A percentile compares a stretch with the other conserved stretches of the same genome.
Evolutionary conservation across 139 green algal genomes (phyloP).

Genomic region (Zygnema cylindricum): DNA sequence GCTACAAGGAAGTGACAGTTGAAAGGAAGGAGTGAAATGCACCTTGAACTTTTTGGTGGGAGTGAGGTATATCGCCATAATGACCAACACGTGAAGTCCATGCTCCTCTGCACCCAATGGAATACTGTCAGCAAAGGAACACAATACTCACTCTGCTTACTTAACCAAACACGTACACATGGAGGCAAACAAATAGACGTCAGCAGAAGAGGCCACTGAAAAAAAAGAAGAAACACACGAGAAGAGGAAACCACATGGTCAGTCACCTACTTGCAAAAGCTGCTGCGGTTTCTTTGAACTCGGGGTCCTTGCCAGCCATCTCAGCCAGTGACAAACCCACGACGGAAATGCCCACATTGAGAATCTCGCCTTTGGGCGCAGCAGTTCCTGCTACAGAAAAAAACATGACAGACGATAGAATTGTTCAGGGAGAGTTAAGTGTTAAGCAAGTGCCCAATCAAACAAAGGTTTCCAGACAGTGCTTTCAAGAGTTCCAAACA

Average conservation of each 20-base stretch:
- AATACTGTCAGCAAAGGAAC: too few species aligned
- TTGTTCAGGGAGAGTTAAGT: too few species aligned
- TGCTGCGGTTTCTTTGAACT: neutral
- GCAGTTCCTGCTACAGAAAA: neutral
- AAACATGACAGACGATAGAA: too few species aligned
- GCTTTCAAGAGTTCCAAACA: too few species aligned
- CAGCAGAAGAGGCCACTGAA: neutral
- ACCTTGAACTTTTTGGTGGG: slow-evolving; percentile 40
- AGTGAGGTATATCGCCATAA: slow-evolving; percentile 29
- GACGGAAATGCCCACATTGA: slow-evolving; percentile 19
- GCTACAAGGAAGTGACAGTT: neutral
- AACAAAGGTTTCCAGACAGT: too few species aligned
- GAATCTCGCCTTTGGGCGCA: neutral
- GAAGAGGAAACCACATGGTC: neutral
- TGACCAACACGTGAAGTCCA: slow-evolving; percentile 14
- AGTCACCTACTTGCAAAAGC: neutral
- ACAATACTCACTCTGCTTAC: neutral
- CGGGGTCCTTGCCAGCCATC: slow-evolving; percentile 4
- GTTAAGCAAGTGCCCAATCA: too few species aligned
- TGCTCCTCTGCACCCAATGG: too few species aligned
- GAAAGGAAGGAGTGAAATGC: neutral
- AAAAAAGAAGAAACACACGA: neutral
- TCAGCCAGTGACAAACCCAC: slow-evolving; percentile 15
- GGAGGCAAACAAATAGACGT: neutral
- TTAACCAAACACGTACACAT: neutral